These are phyloP conservation scores for Colletotrichum costaricense DNA, from an alignment of 2,329 filamentous ascomycete genomes.

Conservation along the genomic window DNA sequence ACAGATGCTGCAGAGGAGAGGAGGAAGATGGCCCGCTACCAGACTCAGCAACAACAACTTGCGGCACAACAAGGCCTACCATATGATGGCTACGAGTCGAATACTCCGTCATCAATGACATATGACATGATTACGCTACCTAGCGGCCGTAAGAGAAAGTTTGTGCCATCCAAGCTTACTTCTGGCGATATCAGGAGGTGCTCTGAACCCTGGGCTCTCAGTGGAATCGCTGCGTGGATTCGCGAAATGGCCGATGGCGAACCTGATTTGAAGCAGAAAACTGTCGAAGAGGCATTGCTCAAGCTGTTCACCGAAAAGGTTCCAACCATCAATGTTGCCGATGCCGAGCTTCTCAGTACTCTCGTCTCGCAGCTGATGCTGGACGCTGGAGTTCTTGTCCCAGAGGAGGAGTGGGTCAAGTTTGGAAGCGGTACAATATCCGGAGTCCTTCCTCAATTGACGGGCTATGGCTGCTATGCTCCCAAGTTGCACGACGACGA, in stretches of 20 bases:
- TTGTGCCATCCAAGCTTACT: conserved; percentile 86
- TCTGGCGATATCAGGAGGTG: conserved; percentile 86
- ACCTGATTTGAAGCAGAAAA: conserved; percentile 84
- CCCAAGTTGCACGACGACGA: conserved; percentile 81
- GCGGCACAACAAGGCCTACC: conserved; percentile 61
- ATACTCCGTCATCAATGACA: conserved; percentile 65
- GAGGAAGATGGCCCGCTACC: conserved; percentile 64
- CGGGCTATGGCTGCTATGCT: conserved; percentile 91
- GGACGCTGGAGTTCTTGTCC: conserved; percentile 78
- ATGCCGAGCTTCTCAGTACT: conserved; percentile 87
- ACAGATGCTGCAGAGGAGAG: conserved; percentile 88
- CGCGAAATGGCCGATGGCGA: conserved; percentile 92
- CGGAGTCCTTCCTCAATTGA: conserved; percentile 93
- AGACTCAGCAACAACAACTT: conserved; percentile 64
- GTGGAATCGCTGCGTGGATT: conserved; percentile 87
- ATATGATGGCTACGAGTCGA: conserved; percentile 68
- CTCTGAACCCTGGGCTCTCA: conserved; percentile 91
- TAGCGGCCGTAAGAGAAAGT: conserved; percentile 81
- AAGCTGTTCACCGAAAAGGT: conserved; percentile 94
- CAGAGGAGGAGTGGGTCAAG: conserved; percentile 98
- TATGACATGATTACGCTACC: conserved; percentile 90
- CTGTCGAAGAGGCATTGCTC: conserved; percentile 87
- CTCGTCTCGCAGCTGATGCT: conserved; percentile 86
- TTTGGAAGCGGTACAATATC: conserved; percentile 84
- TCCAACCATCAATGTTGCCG: conserved; percentile 97